phyloP scores from a whole-genome alignment of 192 early-diverging fungal genomes.

The Umbelopsis ramanniana region DNA sequence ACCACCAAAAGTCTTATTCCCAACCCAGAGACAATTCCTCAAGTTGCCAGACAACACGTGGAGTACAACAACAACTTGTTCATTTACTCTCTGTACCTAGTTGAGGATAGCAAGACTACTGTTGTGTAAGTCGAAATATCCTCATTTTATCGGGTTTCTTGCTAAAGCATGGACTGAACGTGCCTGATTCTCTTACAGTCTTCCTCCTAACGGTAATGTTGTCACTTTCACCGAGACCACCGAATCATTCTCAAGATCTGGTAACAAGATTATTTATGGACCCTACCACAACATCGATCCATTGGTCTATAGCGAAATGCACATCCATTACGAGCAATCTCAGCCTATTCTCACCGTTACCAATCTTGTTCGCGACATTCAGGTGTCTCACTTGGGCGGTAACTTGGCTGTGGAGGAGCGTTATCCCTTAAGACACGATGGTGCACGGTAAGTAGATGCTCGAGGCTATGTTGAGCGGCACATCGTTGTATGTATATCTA shows the following conservation, averaged over 20 bases:
- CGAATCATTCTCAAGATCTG: conserved; percentile 44
- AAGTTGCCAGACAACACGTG: conserved; percentile 71
- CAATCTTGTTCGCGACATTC: conserved; percentile 67
- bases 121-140: conserved; percentile 64
- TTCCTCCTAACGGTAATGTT: conserved; percentile 38
- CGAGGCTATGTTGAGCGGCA: conserved; percentile 28
- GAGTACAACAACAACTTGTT: conserved; percentile 64
- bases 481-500: conserved; percentile 7
- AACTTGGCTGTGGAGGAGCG: conserved; percentile 86
- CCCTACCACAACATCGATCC: conserved; percentile 59
- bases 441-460: conserved; percentile 67
- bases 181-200: conserved; percentile 25
- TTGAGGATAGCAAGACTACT: conserved; percentile 76
- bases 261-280: conserved; percentile 73
- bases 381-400: conserved; percentile 84
- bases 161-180: neutral
- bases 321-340: conserved; percentile 70
- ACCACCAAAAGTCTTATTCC: conserved; percentile 52
- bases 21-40: conserved; percentile 58
- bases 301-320: conserved; percentile 43
- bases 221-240: conserved; percentile 45
- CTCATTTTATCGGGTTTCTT: no score
- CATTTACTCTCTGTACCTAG: conserved; percentile 67
- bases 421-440: conserved; percentile 73
- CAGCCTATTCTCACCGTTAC: conserved; percentile 63